phyloP scores from a whole-genome alignment of 257 asterid species.

The Gentiana dahurica region DNA sequence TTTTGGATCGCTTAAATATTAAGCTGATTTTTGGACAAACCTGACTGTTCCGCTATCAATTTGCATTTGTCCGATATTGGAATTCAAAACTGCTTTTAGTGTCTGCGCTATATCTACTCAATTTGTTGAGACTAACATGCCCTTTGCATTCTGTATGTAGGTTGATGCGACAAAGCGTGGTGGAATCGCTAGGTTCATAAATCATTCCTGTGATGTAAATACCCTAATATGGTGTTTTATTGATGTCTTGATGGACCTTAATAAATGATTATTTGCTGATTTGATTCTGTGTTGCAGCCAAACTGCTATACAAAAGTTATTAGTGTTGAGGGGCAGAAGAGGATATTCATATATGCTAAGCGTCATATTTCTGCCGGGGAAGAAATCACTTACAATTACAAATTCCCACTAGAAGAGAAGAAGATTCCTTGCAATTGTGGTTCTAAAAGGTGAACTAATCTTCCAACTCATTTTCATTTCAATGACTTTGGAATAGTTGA shows the following conservation, averaged over 20 bases:
- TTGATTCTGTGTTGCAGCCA: slow-evolving; percentile 45
- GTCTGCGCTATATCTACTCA: neutral
- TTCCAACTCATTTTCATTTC: neutral
- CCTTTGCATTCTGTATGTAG: slow-evolving; percentile 40
- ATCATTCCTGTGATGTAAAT: slow-evolving; percentile 98
- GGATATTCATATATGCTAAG: slow-evolving; percentile 92
- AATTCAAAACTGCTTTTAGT: neutral
- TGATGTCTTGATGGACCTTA: slow-evolving; percentile 11
- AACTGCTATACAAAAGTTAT: slow-evolving; percentile 98
- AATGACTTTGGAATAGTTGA: no score
- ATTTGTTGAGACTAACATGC: slow-evolving; percentile 3
- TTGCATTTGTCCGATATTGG: neutral
- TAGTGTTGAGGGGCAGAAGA: slow-evolving; percentile 92
- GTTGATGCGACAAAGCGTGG: slow-evolving; percentile 99
- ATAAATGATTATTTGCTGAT: slow-evolving; percentile 11
- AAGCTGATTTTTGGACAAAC: no score
- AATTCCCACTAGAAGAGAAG: slow-evolving; percentile 93
- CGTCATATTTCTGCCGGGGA: slow-evolving; percentile 91
- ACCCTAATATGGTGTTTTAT: slow-evolving; percentile 8
- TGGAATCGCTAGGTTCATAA: slow-evolving; percentile 92
- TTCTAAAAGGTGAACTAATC: slow-evolving; percentile 51
- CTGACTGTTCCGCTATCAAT: neutral
- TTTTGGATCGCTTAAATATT: no score
- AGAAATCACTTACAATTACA: slow-evolving; percentile 91
- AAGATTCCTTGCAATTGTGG: slow-evolving; percentile 98